phyloP scores from a whole-genome alignment of 2,329 filamentous ascomycete species.

The Xylariaceae sp. region DNA sequence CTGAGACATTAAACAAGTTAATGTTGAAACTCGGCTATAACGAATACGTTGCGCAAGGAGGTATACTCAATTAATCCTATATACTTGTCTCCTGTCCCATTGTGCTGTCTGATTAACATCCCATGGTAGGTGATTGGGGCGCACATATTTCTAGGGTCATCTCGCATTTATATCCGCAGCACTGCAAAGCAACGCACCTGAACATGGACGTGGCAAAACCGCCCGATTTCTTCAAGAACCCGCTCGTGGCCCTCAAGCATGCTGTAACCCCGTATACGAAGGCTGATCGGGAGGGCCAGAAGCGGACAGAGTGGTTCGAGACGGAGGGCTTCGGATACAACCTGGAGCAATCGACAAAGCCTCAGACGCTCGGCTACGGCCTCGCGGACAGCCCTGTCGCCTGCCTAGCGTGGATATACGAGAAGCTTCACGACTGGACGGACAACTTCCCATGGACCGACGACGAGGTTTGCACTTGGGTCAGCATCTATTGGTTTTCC shows the following conservation, averaged over 20 bases:
- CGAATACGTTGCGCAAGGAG: constrained; percentile 45
- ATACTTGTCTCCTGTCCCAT: background rate
- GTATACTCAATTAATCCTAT: constrained; percentile 14
- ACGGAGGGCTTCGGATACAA: constrained; percentile 57
- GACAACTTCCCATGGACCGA: constrained; percentile 69
- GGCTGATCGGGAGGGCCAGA: constrained; percentile 48
- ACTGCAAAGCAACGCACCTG: constrained; percentile 57
- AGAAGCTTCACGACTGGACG: constrained; percentile 75
- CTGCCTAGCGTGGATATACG: constrained; percentile 73
- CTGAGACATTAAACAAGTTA: constrained; percentile 61
- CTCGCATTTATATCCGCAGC: constrained; percentile 53
- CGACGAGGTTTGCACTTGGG: constrained; percentile 72
- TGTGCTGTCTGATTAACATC: constrained; percentile 1
- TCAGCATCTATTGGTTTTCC: constrained; percentile 69
- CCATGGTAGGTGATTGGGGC: constrained; percentile 61
- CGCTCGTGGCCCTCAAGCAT: constrained; percentile 54
- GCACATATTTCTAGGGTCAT: constrained; percentile 61
- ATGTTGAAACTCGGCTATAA: constrained; percentile 65
- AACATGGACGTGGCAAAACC: constrained; percentile 49
- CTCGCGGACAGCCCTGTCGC: constrained; percentile 67
- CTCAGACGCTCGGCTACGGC: constrained; percentile 67
- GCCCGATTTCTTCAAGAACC: constrained; percentile 49
- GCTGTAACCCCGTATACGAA: constrained; percentile 50
- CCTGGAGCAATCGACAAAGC: constrained; percentile 60
- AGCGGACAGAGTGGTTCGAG: constrained; percentile 54